Base-by-base conservation (phyloP, 805 yeast species). In the Limtongia smithiae region DNA sequence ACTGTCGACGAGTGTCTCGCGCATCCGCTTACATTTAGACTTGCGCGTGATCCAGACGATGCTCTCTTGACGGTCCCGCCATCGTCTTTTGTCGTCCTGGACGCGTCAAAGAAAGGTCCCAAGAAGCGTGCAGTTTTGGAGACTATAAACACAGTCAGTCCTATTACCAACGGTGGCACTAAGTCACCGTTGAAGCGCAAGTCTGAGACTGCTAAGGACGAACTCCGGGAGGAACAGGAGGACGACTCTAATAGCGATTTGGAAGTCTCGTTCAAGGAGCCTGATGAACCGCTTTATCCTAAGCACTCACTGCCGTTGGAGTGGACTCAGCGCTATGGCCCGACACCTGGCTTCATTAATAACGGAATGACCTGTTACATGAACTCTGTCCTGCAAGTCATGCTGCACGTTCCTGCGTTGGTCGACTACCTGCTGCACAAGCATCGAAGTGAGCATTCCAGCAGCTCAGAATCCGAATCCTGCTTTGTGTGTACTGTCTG, bases 291-390 rank as follows among this genome's bases (percentile, higher is more conserved):
- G 33, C 35, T 54, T 21, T 54, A 41, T 20, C 56, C 52, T 9
- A 27, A 40, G 14, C 46, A 44, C 34, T 8, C 15, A 28, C 32
- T 54, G 4, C 46, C 58, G 4, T 27, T 51, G 6, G 15, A 27
- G 8, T 54, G 58, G 58, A 46, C 45, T 6, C 42, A 40, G 32
- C 20, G 47, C 15, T 51, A 46, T 17, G 28, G 22, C 3, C 11
- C 24, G 12, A 51, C 58, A 2, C 60, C 62, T 9, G 98, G 98
- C 0, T 71, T 91, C 42, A 68, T 85, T 42, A 91, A 91, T 67
- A 90, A 84, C 59, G 97, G 97, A 35, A 97, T 93, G 39, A 91
- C 97, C 3, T 91, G 98, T 66, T 91, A 91, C 69, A 90, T 91
- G 78, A 91, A 93, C 67, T 83, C 96, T 5, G 97, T 97, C 1